Evolutionary conservation across 306 rosid species (phyloP).

Genomic region (Rosa lucieae): DNA sequence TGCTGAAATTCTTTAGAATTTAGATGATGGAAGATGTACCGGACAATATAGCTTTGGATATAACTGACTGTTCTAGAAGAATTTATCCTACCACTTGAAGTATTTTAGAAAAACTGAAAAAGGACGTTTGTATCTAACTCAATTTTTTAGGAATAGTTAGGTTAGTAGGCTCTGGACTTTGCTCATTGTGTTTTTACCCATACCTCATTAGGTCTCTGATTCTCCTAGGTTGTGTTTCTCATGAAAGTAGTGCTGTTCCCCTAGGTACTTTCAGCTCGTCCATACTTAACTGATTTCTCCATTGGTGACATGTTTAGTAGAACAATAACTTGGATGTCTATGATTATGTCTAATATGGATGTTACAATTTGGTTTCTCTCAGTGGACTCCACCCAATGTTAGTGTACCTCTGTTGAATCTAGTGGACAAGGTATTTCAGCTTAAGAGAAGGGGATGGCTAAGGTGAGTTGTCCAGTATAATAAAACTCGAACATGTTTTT

Average conservation of each 20-base stretch:
- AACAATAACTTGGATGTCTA: neutral
- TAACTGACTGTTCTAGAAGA: neutral
- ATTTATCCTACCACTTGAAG: neutral
- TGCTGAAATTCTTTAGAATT: neutral
- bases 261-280: neutral
- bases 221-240: neutral
- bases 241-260: neutral
- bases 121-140: neutral
- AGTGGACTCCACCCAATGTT: conserved; percentile 98
- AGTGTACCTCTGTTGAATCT: conserved; percentile 89
- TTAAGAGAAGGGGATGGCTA: conserved; percentile 98
- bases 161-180: neutral
- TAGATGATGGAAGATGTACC: neutral
- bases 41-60: neutral
- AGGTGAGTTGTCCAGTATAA: conserved; percentile 49
- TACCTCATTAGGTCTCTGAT: neutral
- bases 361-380: conserved; percentile 37
- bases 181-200: neutral
- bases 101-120: neutral
- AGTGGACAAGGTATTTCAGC: conserved; percentile 97
- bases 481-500: conserved; percentile 4
- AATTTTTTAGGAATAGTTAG: neutral
- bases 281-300: neutral
- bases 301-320: neutral
- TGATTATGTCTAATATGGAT: neutral